Conservation (phyloP, 2,329 filamentous ascomycete species). For the Trichoderma koningiopsis region DNA sequence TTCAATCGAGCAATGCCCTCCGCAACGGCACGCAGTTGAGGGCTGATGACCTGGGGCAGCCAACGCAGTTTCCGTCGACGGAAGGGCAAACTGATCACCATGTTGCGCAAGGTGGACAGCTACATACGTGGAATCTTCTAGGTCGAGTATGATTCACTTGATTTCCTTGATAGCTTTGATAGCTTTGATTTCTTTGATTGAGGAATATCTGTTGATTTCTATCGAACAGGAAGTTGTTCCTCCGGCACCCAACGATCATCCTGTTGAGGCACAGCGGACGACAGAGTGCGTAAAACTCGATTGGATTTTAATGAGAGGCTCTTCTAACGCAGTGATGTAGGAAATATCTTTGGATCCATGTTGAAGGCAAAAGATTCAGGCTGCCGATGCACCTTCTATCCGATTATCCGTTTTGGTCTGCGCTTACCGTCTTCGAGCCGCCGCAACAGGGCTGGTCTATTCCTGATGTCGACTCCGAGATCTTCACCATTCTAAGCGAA, state of each 20-base stretch:
- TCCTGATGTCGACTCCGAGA: slow-evolving; percentile 22
- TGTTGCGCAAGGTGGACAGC: not conserved
- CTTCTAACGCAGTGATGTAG: not conserved
- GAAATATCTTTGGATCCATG: not conserved
- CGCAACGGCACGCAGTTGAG: not conserved
- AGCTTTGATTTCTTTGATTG: not conserved
- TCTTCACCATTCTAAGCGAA: slow-evolving; percentile 33
- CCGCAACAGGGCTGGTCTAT: slow-evolving; percentile 24
- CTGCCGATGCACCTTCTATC: slow-evolving; percentile 24
- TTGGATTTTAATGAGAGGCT: not conserved
- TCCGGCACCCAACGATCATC: not conserved
- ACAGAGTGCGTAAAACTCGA: not conserved
- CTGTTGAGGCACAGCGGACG: slow-evolving; percentile 1
- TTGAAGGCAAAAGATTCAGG: not conserved
- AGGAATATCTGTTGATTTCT: not conserved
- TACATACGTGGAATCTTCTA: not conserved
- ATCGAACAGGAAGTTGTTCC: not conserved
- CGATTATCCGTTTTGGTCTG: slow-evolving; percentile 19
- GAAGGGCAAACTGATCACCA: not conserved
- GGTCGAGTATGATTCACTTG: not conserved
- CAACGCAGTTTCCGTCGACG: not conserved
- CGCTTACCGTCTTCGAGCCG: not conserved
- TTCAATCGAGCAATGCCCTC: not conserved
- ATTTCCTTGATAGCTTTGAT: not conserved
- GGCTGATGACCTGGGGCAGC: not conserved